Percentiles rank a stretch among this genome's conserved stretches.
Conservation (phyloP, 768 basidiomycete genomes). For the Amanita rubescens region DNA sequence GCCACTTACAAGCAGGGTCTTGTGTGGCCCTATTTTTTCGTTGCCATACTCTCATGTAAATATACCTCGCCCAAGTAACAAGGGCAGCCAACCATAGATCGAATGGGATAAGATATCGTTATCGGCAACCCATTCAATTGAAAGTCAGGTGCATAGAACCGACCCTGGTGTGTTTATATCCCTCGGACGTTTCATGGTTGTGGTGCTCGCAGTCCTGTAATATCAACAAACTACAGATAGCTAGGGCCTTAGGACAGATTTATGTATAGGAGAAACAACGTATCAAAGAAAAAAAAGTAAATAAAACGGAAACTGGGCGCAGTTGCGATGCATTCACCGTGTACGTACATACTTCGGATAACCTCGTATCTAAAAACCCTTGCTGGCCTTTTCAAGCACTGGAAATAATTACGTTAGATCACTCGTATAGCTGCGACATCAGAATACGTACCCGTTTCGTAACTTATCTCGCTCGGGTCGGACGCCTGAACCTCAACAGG, state of each 20-base stretch:
- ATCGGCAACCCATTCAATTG: background rate
- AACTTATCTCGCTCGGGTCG: constrained; percentile 63
- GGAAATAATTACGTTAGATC: background rate
- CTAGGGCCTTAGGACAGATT: background rate
- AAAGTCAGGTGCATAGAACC: background rate
- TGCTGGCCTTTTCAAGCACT: constrained; percentile 6
- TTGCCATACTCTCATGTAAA: too few relatives aligned
- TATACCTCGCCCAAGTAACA: background rate
- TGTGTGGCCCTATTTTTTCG: background rate
- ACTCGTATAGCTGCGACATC: background rate
- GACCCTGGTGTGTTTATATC: background rate
- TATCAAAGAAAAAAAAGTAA: background rate
- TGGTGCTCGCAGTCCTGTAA: background rate
- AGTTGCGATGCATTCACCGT: background rate
- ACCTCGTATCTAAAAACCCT: background rate
- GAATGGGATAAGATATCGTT: background rate
- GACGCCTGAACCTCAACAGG: constrained; percentile 82
- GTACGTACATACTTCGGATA: background rate
- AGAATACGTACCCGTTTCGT: constrained; percentile 52
- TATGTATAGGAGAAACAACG: background rate
- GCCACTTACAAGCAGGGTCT: background rate
- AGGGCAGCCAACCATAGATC: background rate
- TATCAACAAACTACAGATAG: background rate
- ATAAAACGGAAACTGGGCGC: background rate
- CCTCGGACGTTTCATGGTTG: background rate